phyloP scores from a whole-genome alignment of 345 rosid genomes.

The Gossypium thurberi region DNA sequence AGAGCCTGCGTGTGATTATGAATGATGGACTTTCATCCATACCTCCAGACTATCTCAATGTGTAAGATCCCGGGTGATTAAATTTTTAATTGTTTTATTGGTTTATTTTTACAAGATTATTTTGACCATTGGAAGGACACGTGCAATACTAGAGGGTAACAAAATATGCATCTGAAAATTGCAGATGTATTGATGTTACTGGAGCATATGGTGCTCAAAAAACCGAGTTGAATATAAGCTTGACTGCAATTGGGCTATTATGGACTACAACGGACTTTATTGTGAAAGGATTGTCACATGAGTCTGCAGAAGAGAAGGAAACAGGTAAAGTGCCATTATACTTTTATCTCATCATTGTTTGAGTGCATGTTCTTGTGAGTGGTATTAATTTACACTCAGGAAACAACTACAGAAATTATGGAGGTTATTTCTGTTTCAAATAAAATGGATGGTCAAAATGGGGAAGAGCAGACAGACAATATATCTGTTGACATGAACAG shows the following conservation, averaged over 20 bases:
- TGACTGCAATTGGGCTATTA: conserved; percentile 89
- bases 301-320: conserved; percentile 45
- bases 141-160: background rate
- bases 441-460: conserved; percentile 38
- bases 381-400: conserved; percentile 12
- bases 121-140: conserved; percentile 1
- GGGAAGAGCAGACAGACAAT: conserved; percentile 30
- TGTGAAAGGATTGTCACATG: conserved; percentile 56
- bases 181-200: conserved; percentile 93
- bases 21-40: conserved; percentile 82
- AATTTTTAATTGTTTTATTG: background rate
- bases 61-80: conserved; percentile 44
- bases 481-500: conserved; percentile 25
- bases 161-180: conserved; percentile 19
- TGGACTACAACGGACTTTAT: conserved; percentile 94
- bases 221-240: conserved; percentile 86
- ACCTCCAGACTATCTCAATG: conserved; percentile 71
- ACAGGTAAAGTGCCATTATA: conserved; percentile 32
- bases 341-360: background rate
- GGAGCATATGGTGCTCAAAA: conserved; percentile 96
- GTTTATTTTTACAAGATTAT: background rate
- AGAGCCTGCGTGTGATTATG: conserved; percentile 89
- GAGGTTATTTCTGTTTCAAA: conserved; percentile 29
- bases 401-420: conserved; percentile 21
- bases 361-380: background rate